Conservation (phyloP, 1,284 basidiomycete species). For the Ustilago curta region DNA sequence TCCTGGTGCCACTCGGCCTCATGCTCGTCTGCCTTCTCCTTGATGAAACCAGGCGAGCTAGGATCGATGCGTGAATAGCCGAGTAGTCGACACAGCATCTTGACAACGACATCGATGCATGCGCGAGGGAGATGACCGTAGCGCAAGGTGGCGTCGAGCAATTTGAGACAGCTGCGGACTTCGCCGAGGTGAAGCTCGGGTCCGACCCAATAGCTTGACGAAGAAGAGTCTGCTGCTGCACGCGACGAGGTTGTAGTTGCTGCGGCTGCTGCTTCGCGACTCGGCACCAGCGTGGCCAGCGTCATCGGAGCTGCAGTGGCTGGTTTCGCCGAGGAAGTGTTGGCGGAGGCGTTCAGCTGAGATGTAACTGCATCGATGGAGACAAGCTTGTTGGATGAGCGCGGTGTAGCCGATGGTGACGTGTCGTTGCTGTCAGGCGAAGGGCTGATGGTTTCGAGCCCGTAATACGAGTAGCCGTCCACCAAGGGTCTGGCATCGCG, state of each 20-base stretch:
- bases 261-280: slow-evolving; percentile 27
- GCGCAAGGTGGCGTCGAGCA: slow-evolving; percentile 61
- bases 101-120: slow-evolving; percentile 53
- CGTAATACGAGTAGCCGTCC: slow-evolving; percentile 66
- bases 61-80: slow-evolving; percentile 53
- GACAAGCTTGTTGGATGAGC: slow-evolving; percentile 26
- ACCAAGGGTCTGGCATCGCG: slow-evolving; percentile 51
- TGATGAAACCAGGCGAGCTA: slow-evolving; percentile 29
- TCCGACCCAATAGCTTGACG: slow-evolving; percentile 34
- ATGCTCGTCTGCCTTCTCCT: slow-evolving; percentile 20
- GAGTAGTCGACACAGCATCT: slow-evolving; percentile 61
- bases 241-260: not conserved
- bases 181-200: slow-evolving; percentile 59
- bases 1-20: slow-evolving; percentile 45
- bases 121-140: slow-evolving; percentile 63
- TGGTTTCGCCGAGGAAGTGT: slow-evolving; percentile 12
- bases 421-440: slow-evolving; percentile 46
- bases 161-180: slow-evolving; percentile 54
- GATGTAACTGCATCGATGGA: slow-evolving; percentile 45
- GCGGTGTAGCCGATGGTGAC: slow-evolving; percentile 49
- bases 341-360: slow-evolving; percentile 28
- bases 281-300: slow-evolving; percentile 54
- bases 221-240: slow-evolving; percentile 10
- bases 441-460: slow-evolving; percentile 57
- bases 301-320: slow-evolving; percentile 51